Evolutionary conservation across 805 yeast genomes (phyloP).

Genomic region (Pichia nakasei): DNA sequence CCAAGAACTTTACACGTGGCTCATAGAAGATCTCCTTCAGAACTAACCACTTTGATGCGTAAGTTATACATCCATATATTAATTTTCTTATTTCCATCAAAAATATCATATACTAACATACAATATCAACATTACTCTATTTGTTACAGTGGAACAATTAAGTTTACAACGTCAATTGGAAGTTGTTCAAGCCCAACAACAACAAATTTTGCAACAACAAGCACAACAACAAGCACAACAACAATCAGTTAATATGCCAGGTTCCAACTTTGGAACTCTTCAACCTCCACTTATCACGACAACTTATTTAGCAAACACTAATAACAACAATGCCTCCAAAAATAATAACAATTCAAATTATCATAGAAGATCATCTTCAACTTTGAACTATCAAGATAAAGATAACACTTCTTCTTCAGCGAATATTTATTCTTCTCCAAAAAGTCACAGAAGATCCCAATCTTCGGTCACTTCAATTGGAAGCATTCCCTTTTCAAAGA

Average conservation of each 20-base stretch:
- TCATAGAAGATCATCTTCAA: constrained; percentile 26
- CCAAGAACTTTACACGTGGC: constrained; percentile 80
- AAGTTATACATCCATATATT: constrained; percentile 19
- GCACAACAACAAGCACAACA: constrained; percentile 30
- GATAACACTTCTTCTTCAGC: constrained; percentile 9
- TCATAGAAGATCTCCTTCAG: constrained; percentile 95
- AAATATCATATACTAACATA: constrained; percentile 2
- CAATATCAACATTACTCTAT: not conserved
- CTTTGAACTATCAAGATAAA: constrained; percentile 12
- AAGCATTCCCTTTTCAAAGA: constrained; percentile 14
- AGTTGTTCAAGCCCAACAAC: constrained; percentile 84
- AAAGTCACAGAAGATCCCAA: constrained; percentile 41
- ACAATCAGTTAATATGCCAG: not conserved
- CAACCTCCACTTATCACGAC: constrained; percentile 16
- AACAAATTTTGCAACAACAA: constrained; percentile 71
- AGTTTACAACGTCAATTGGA: constrained; percentile 89
- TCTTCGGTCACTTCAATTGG: constrained; percentile 25
- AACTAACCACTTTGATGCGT: constrained; percentile 84
- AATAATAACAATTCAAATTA: constrained; percentile 14
- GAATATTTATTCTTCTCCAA: constrained; percentile 10
- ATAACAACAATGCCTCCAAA: constrained; percentile 10
- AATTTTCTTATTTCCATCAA: not conserved
- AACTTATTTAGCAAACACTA: not conserved
- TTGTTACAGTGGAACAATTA: constrained; percentile 59
- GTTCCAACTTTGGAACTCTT: constrained; percentile 11